These are phyloP conservation scores for Lichtheimia corymbifera DNA, from an alignment of 371 early-diverging fungal genomes.

Conservation along the genomic window DNA sequence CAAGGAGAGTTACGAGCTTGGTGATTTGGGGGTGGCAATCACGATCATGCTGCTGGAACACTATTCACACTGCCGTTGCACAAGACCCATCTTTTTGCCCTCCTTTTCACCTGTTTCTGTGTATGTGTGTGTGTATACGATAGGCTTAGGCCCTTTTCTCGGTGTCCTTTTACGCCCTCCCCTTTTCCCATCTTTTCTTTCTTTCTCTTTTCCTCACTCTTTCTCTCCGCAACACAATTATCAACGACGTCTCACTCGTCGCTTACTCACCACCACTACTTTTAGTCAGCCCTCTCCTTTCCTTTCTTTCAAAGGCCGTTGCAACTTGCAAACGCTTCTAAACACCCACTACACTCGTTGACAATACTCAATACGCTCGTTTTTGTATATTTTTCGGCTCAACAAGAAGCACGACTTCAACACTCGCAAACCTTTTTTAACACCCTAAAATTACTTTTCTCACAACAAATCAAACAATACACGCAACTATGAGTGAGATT, in stretches of 20 bases:
- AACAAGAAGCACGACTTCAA: no score
- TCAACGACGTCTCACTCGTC: conserved; percentile 3
- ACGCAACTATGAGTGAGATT: conserved; percentile 37
- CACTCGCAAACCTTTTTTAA: neutral
- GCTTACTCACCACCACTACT: conserved; percentile 6
- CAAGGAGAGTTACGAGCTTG: neutral
- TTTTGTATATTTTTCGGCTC: no score
- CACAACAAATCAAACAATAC: neutral
- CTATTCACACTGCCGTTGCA: no score
- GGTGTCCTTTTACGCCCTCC: neutral
- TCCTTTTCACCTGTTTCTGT: no score
- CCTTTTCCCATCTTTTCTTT: conserved; percentile 3
- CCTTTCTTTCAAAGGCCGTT: conserved; percentile 8
- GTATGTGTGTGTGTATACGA: no score
- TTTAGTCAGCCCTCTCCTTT: conserved; percentile 14
- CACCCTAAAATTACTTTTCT: neutral
- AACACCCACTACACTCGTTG: conserved; percentile 12
- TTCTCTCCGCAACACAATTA: neutral
- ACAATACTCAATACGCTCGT: neutral
- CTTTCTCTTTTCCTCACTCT: conserved; percentile 4
- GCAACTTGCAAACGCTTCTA: neutral
- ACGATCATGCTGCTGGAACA: no score
- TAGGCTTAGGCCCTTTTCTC: no score
- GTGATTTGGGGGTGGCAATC: neutral
- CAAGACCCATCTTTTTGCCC: no score